These are phyloP conservation scores for Erucastrum elatum DNA, from an alignment of 345 rosid genomes.

Conservation along the genomic window DNA sequence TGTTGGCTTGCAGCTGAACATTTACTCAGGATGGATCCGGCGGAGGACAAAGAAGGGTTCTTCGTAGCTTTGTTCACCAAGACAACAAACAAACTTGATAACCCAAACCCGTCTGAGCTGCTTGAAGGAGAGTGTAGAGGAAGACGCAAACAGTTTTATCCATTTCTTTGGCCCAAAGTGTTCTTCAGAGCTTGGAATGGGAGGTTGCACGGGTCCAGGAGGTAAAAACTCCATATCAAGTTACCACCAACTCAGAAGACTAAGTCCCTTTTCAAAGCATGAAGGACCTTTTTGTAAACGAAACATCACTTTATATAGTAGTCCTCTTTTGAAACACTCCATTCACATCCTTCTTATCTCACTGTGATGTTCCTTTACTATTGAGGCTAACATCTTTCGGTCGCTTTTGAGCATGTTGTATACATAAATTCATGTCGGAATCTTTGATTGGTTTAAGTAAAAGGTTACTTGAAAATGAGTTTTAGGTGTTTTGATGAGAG, in stretches of 20 bases:
- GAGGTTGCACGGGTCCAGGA: constrained; percentile 2
- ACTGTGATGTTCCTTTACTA: constrained; percentile 9
- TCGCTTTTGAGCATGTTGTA: not conserved
- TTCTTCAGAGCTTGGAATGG: constrained; percentile 35
- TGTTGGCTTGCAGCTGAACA: constrained; percentile 46
- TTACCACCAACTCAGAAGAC: constrained; percentile 3
- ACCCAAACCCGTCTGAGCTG: constrained; percentile 2
- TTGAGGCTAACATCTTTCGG: not conserved
- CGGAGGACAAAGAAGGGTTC: constrained; percentile 80
- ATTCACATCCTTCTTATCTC: constrained; percentile 1
- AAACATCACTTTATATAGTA: not conserved
- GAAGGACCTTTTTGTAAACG: not conserved
- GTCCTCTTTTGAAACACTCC: not conserved
- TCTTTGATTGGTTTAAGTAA: constrained; percentile 29
- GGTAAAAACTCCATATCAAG: constrained; percentile 6
- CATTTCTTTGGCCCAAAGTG: constrained; percentile 33
- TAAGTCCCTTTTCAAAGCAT: not conserved
- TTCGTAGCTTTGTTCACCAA: constrained; percentile 70
- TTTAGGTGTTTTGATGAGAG: not conserved
- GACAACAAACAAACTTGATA: constrained; percentile 15
- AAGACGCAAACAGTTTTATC: constrained; percentile 19
- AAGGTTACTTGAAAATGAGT: not conserved
- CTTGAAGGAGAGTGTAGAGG: not conserved
- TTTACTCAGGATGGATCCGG: constrained; percentile 41
- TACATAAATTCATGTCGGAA: not conserved